Percentiles rank a stretch among this genome's conserved stretches.
phyloP scores from a whole-genome alignment of 371 early-diverging fungal species.

The Mucor circinelloides region DNA sequence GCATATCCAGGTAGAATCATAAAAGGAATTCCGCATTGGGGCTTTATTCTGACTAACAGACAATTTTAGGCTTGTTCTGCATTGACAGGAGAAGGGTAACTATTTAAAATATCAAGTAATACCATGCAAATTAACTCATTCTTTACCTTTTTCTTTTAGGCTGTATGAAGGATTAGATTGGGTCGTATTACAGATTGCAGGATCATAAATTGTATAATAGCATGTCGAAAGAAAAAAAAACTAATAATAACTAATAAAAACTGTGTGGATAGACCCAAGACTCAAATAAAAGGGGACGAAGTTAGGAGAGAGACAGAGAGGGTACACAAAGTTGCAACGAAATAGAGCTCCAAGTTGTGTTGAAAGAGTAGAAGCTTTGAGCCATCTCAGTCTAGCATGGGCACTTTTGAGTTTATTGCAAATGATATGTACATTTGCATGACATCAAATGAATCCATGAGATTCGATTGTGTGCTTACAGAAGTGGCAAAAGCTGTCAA shows the following conservation, averaged over 20 bases:
- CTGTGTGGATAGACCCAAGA: neutral
- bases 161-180: slow-evolving; percentile 75
- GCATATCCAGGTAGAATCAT: slow-evolving; percentile 67
- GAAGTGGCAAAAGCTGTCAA: no score
- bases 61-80: slow-evolving; percentile 66
- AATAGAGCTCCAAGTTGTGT: no score
- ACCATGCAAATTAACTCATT: neutral
- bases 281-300: neutral
- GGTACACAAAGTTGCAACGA: no score
- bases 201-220: slow-evolving; percentile 3
- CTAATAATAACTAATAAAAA: neutral
- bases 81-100: slow-evolving; percentile 74
- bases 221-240: neutral
- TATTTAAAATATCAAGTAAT: neutral
- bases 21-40: neutral
- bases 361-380: no score
- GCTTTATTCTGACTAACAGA: neutral
- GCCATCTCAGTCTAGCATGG: no score
- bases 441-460: no score
- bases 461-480: no score
- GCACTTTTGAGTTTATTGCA: no score
- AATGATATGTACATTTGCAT: no score
- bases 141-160: slow-evolving; percentile 29
- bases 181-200: slow-evolving; percentile 63
- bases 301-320: no score